Evolutionary conservation across 1,139 yeast species (phyloP).

Genomic region (Blastobotrys malaysiensis): DNA sequence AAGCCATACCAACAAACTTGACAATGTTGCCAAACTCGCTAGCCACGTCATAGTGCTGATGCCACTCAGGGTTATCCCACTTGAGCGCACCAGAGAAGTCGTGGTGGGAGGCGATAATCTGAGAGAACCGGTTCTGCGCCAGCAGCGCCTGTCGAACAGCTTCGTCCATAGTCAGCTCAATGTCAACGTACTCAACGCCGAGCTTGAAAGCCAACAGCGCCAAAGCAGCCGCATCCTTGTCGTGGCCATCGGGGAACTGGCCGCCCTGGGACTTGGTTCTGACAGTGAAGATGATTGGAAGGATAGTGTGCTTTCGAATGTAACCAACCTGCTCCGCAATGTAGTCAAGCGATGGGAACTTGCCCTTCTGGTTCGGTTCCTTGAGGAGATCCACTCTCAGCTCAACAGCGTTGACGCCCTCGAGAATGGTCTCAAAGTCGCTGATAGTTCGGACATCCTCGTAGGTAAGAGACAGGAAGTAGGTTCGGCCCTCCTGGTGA

Average conservation of each 20-base stretch:
- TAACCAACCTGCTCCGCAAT: slow-evolving; percentile 72
- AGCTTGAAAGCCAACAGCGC: slow-evolving; percentile 61
- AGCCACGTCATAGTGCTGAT: slow-evolving; percentile 63
- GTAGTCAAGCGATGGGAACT: slow-evolving; percentile 35
- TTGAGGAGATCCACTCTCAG: slow-evolving; percentile 70
- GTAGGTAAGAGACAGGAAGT: slow-evolving; percentile 69
- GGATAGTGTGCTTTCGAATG: slow-evolving; percentile 55
- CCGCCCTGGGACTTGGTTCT: slow-evolving; percentile 84
- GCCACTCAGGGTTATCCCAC: slow-evolving; percentile 75
- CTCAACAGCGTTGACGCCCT: slow-evolving; percentile 78
- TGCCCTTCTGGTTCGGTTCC: slow-evolving; percentile 38
- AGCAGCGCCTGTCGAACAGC: slow-evolving; percentile 40
- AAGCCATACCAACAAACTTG: slow-evolving; percentile 80
- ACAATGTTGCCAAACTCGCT: slow-evolving; percentile 62
- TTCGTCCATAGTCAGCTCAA: slow-evolving; percentile 46
- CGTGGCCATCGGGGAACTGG: slow-evolving; percentile 54
- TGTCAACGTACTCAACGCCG: slow-evolving; percentile 47
- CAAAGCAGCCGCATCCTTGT: slow-evolving; percentile 45
- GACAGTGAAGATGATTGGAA: slow-evolving; percentile 79
- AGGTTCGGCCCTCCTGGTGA: slow-evolving; percentile 43
- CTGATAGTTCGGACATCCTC: slow-evolving; percentile 38
- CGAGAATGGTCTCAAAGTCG: slow-evolving; percentile 47
- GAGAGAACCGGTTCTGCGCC: slow-evolving; percentile 52
- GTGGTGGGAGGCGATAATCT: slow-evolving; percentile 77
- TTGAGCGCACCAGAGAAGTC: slow-evolving; percentile 56